phyloP scores from a whole-genome alignment of 1,284 basidiomycete species.

The Salmacisia buchloeana region DNA sequence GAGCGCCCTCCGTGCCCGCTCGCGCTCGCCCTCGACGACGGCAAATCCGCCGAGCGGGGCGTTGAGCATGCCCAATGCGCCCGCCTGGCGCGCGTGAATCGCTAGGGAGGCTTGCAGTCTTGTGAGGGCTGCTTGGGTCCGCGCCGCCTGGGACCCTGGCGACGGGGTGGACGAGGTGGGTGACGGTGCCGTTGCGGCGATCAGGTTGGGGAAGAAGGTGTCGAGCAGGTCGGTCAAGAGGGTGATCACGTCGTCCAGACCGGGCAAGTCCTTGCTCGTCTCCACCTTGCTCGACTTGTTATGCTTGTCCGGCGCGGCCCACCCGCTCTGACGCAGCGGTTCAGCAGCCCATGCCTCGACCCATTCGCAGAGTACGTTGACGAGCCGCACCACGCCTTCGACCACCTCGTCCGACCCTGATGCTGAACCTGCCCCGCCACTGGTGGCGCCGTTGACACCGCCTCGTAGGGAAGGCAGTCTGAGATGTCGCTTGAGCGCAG shows the following conservation, averaged over 20 bases:
- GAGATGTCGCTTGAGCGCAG: background rate
- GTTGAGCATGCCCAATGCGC: no score
- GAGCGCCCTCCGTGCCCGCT: background rate
- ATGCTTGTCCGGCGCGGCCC: background rate
- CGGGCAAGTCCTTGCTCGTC: background rate
- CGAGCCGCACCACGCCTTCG: background rate
- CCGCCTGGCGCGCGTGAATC: no score
- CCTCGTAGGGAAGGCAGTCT: background rate
- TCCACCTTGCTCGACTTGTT: background rate
- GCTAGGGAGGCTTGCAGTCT: no score
- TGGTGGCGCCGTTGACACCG: background rate
- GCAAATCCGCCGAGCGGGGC: background rate
- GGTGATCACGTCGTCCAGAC: conserved; percentile 1
- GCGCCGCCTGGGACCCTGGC: background rate
- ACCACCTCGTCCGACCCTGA: background rate
- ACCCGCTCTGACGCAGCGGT: background rate
- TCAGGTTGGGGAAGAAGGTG: conserved; percentile 4
- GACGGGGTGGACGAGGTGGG: background rate
- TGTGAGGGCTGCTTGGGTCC: no score
- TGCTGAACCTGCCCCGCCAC: background rate
- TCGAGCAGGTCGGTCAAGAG: conserved; percentile 3
- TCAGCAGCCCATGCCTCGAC: background rate
- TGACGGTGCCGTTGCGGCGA: background rate
- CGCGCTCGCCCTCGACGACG: background rate
- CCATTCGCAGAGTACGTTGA: background rate